Evolutionary conservation across 1,284 basidiomycete species (phyloP), one percentile per base, ranked within the genome.

Genomic region (Mycena citricolor): DNA sequence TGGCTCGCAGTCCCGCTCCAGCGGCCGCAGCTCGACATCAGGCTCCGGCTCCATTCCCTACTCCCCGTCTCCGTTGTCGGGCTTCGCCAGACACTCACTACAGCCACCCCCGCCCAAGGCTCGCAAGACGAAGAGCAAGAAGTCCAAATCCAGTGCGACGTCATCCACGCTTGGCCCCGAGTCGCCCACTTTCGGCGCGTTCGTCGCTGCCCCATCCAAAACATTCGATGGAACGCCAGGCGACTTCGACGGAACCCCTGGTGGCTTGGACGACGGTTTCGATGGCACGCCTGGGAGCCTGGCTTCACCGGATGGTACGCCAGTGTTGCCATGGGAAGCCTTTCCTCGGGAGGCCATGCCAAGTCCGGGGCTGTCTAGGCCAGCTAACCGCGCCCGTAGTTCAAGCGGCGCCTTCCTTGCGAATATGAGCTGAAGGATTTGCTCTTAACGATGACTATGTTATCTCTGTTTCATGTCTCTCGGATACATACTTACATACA

Each of bases 281-380:
- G 47, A 49, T 20, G 47, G 47, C 3, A 40, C 42, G 22, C 47
- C 47, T 19, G 47, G 47, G 42, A 42, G 25, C 31, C 44, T 24
- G 39, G 16, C 14, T 11, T 5, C 14, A n/a, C n/a, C n/a, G n/a
- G 30, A 28, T 8, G 23, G n/a, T 17, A n/a, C 22, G 2, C 22
- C 22, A 12, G 42, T 28, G 2, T 28, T 44, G 11, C 16, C 12
- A 17, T 14, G 17, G 22, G 29, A 29, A 23, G 12, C 21, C 8
- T 26, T 46, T 12, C 5, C 12, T 29, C 16, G 46, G 5, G 46
- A 48, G 31, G 46, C 46, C 20, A 14, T 43, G 8, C 46, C 41
- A 8, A 39, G 35, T 17, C 24, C 41, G 31, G 46, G 46, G 7
- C 28, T 48, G 13, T 26, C 28, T 13, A n/a, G 39, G 23, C n/a